These are phyloP conservation scores for Encephalitozoon intestinalis DNA, from an alignment of 371 early-diverging fungal genomes.

Conservation along the genomic window DNA sequence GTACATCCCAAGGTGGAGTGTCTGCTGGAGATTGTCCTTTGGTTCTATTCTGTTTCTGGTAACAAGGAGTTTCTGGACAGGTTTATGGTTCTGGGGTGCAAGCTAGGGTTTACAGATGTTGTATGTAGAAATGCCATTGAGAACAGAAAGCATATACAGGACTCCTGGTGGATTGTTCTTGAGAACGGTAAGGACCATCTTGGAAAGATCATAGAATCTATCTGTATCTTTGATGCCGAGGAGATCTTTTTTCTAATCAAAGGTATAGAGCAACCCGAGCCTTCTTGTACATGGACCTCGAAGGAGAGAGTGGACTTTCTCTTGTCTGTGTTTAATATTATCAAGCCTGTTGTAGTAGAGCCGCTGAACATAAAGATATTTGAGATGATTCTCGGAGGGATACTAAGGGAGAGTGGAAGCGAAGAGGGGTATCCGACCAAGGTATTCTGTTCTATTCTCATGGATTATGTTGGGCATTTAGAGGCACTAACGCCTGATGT, in stretches of 20 bases:
- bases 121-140: background rate
- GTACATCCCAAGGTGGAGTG: background rate
- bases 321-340: background rate
- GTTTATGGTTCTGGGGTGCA: background rate
- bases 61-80: background rate
- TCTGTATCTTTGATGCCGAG: background rate
- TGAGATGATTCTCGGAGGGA: slow-evolving; percentile 4
- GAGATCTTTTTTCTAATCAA: slow-evolving; percentile 4
- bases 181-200: background rate
- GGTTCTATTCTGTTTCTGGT: background rate
- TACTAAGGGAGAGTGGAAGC: background rate
- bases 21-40: background rate
- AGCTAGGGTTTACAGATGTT: background rate
- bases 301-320: background rate
- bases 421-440: background rate
- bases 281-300: background rate
- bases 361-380: background rate
- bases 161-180: background rate
- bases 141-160: background rate
- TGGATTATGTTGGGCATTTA: background rate
- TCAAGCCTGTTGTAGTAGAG: slow-evolving; percentile 1
- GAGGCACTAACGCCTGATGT: background rate
- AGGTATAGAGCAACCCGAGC: background rate
- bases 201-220: background rate
- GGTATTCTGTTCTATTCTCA: background rate